A percentile compares a stretch with the other conserved stretches of the same genome.
phyloP scores from a whole-genome alignment of 495 filamentous ascomycete genomes.

The Friedmanniomyces simplex region DNA sequence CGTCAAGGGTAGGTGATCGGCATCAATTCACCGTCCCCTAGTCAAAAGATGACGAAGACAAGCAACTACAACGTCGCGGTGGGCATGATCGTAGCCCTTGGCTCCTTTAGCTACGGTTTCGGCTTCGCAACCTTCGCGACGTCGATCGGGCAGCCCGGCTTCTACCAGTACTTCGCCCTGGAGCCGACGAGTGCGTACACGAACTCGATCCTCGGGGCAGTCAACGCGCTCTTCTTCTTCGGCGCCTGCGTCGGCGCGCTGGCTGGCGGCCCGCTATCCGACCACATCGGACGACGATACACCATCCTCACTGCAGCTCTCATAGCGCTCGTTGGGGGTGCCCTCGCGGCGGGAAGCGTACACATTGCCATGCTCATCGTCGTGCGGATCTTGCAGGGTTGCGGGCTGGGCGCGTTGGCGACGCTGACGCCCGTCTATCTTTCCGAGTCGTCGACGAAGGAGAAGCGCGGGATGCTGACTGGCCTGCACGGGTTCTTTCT shows the following conservation, averaged over 20 bases:
- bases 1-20: too few relatives aligned
- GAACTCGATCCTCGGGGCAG: conserved; percentile 25
- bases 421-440: conserved; percentile 11
- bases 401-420: conserved; percentile 2
- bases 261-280: conserved; percentile 17
- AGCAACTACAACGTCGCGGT: conserved; percentile 23
- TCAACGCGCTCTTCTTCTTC: conserved; percentile 25
- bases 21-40: too few relatives aligned
- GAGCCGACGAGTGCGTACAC: conserved; percentile 19
- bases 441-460: conserved; percentile 2
- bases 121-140: conserved; percentile 25
- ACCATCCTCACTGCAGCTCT: conserved; percentile 9
- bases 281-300: conserved; percentile 21
- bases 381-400: conserved; percentile 8
- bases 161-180: conserved; percentile 24
- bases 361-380: conserved; percentile 24
- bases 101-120: conserved; percentile 26
- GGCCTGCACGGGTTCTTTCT: conserved; percentile 33
- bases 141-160: conserved; percentile 22
- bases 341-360: conserved; percentile 24
- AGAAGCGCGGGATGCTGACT: conserved; percentile 6
- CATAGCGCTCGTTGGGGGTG: conserved; percentile 20
- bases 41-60: conserved; percentile 14
- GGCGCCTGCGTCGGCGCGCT: conserved; percentile 23
- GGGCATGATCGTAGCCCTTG: conserved; percentile 22